Base-by-base conservation (phyloP, 176 grass and related monocot genomes). In the Zoysia japonica region DNA sequence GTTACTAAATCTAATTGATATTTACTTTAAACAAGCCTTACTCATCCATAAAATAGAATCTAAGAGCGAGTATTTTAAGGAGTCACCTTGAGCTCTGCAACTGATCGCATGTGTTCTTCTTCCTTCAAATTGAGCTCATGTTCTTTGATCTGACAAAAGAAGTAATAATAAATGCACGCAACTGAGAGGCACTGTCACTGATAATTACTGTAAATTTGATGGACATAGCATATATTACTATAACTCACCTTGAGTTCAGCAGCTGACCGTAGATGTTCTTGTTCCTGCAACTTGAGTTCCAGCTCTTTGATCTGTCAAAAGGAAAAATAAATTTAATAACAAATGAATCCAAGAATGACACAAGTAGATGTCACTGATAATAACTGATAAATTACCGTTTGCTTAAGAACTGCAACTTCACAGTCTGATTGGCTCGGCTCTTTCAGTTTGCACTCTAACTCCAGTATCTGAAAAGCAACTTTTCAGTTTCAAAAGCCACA, bases 41-140 rank as follows among this genome's bases (percentile, higher is more conserved):
- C 2, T 28, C 28, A 28, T 28, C 28, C 28, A 28, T 28, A 28
- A 28, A 61, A 10, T 61, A 20, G 19, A 19, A 19, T 50, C 16
- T 48, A 64, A 56, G 12, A 63, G 14, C 5, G 60, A 45, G 75
- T 70, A 15, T 61, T 42, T 41, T 15, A 65, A 79, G 19, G 19
- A 45, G 49, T 43, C 11, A 91, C 87, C 81, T 90, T 98, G 10
- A 47, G 20, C 45, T 89, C 80, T 5, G 84, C 83, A 83, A 71
- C 67, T 65, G 81, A 90, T 84, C 71, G 77, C 15, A 80, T 77
- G 35, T 87, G 55, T 74, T 86, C 78, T 65, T 84, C 72, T 68
- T 94, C 95, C 82, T 90, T 92, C 56, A 90, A 73, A 75, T 81
- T 90, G 43, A 42, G 48, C 78, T 90, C 92, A 47, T 91, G 71